A percentile compares a stretch with the other conserved stretches of the same genome.
Conservation (phyloP, 176 grass and related monocot species). For the Guadua angustifolia region DNA sequence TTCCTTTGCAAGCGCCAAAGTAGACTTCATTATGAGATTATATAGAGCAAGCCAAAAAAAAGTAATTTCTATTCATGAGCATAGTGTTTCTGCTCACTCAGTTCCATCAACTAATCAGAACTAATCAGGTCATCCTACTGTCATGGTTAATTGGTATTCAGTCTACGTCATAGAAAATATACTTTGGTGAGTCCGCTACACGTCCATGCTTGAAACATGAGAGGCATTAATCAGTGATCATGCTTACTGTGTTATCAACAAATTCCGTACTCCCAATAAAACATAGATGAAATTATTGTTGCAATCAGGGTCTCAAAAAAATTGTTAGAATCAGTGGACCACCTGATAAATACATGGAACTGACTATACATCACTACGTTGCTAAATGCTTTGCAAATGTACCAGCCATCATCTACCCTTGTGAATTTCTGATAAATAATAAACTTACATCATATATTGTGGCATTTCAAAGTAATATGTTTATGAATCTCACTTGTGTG, state of each 20-base stretch:
- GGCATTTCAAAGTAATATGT: no score
- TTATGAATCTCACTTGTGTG: no score
- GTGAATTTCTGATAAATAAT: not conserved
- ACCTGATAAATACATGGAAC: no score
- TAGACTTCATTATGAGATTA: not conserved
- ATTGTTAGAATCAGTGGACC: not conserved
- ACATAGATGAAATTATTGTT: no score
- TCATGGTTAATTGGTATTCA: constrained; percentile 4
- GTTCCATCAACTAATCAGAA: not conserved
- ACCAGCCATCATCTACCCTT: not conserved
- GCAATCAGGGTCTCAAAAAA: no score
- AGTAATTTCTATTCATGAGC: not conserved
- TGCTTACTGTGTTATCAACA: not conserved
- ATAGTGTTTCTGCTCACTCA: not conserved
- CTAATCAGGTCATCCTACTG: not conserved
- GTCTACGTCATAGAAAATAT: not conserved
- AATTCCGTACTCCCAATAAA: no score
- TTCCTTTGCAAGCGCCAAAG: not conserved
- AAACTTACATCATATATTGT: not conserved
- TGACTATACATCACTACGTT: not conserved
- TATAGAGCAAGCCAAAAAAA: not conserved
- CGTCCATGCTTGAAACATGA: not conserved
- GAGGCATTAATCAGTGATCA: not conserved
- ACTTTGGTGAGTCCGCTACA: not conserved
- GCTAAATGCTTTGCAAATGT: not conserved